Evolutionary conservation across 2,329 filamentous ascomycete genomes (phyloP), one percentile per base, ranked within the genome.

Genomic region (Xylariales sp.): DNA sequence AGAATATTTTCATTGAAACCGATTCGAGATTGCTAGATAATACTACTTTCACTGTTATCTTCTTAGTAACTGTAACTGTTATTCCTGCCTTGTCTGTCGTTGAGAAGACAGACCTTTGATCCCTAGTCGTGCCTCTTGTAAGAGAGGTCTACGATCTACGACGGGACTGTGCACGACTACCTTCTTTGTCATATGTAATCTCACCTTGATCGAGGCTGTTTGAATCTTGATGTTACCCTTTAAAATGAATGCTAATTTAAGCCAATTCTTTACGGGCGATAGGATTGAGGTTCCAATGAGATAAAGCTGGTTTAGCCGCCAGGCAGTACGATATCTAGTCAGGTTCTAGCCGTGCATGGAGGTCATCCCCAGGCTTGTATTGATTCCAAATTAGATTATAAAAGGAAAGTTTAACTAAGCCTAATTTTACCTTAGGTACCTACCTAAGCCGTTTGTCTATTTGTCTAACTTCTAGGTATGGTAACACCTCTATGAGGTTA

Each of bases 1-100:
- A 76, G 64, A 84, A 82, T 60, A 79, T 76, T 1, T 78, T 73
- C 49, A 84, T 71, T 5, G 71, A 76, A 2, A 84, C 58, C 0
- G 69, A 64, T 14, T 73, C 56, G 18, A 46, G 18, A 28, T 55
- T 60, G 49, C 62, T 18, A 16, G 57, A 43, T 18, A 10, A 7
- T 23, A 23, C 63, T 32, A 12, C 63, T 66, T 39, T 41, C 54
- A 14, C 63, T 58, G 8, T 49, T 18, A 61, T 50, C 48, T 16
- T 56, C 23, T 55, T 32, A 56, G 45, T 48, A 5, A 64, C 43
- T 39, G 52, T 14, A 14, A 46, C 32, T 56, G 10, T 45, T 36
- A 46, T 60, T 10, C 43, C 23, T 53, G 50, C n/a, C 18, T 28
- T 18, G 8, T 58, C 2, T n/a, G 8, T 50, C 6, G 32, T 39